These are phyloP conservation scores for Venturia aucupariae DNA, from an alignment of 2,329 filamentous ascomycete species.

Conservation along the genomic window DNA sequence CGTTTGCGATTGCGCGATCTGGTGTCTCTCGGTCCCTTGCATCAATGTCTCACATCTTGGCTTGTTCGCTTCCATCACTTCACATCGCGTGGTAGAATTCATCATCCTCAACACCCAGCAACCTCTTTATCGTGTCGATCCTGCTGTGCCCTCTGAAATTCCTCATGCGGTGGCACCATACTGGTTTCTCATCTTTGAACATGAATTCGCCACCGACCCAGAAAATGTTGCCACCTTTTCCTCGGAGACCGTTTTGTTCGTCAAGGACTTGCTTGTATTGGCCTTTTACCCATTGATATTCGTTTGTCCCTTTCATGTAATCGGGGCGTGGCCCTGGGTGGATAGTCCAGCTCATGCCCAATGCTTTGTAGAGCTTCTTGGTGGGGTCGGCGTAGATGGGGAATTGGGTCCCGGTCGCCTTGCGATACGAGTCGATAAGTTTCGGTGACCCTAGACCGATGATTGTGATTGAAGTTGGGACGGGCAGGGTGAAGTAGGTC, in stretches of 20 bases:
- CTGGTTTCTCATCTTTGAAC: slow-evolving; percentile 31
- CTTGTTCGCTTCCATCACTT: neutral
- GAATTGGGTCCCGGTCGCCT: slow-evolving; percentile 55
- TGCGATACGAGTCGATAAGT: slow-evolving; percentile 58
- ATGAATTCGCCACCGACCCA: slow-evolving; percentile 34
- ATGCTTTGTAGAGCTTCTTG: slow-evolving; percentile 52
- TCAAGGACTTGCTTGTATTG: slow-evolving; percentile 6
- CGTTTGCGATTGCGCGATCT: neutral
- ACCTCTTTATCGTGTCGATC: slow-evolving; percentile 24
- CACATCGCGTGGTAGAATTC: neutral
- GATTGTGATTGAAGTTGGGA: slow-evolving; percentile 54
- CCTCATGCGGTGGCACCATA: slow-evolving; percentile 35
- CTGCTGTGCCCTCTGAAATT: slow-evolving; percentile 30
- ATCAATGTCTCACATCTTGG: neutral
- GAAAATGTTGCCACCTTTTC: slow-evolving; percentile 28
- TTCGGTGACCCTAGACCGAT: slow-evolving; percentile 63
- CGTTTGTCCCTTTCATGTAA: slow-evolving; percentile 44
- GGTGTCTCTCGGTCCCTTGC: neutral
- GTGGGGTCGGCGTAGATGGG: slow-evolving; percentile 72
- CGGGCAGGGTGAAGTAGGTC: slow-evolving; percentile 38
- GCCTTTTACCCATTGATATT: slow-evolving; percentile 11
- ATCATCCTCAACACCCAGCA: slow-evolving; percentile 27
- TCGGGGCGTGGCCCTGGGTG: slow-evolving; percentile 39
- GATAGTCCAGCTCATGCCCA: slow-evolving; percentile 61
- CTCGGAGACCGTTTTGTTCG: slow-evolving; percentile 1